phyloP scores from a whole-genome alignment of 1,284 basidiomycete species.

The Pulveroboletus sp. region DNA sequence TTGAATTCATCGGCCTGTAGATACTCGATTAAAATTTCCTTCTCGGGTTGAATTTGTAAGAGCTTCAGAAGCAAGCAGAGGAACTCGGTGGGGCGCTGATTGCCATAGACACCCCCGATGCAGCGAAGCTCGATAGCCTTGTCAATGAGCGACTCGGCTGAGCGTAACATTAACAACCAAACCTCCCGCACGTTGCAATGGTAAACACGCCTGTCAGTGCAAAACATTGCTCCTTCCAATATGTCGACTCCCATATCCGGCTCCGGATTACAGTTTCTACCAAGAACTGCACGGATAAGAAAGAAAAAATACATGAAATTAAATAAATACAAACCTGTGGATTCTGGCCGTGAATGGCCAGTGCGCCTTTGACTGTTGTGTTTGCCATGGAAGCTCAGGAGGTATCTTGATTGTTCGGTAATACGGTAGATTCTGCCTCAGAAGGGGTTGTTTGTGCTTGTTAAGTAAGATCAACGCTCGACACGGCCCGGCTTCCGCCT shows the following conservation, averaged over 20 bases:
- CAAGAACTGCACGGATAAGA: constrained; percentile 65
- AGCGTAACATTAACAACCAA: constrained; percentile 9
- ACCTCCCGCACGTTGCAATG: background rate
- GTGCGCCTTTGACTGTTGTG: constrained; percentile 79
- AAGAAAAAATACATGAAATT: background rate
- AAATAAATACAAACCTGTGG: constrained; percentile 61
- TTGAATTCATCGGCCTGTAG: constrained; percentile 96
- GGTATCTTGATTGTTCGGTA: background rate
- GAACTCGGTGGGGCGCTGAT: constrained; percentile 90
- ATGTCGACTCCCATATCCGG: constrained; percentile 92
- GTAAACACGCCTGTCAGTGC: constrained; percentile 71
- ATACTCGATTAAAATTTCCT: constrained; percentile 94
- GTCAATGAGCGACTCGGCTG: constrained; percentile 91
- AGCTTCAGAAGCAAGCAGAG: constrained; percentile 91
- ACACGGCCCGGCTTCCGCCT: background rate
- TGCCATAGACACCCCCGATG: constrained; percentile 92
- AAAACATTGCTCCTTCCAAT: constrained; percentile 98
- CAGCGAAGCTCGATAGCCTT: constrained; percentile 79
- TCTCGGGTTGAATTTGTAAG: constrained; percentile 95
- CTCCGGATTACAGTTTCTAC: constrained; percentile 96
- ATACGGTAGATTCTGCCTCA: background rate
- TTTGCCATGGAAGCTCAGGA: constrained; percentile 67
- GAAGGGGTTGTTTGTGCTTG: constrained; percentile 18
- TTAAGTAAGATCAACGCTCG: constrained; percentile 21
- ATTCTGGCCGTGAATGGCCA: constrained; percentile 90